A percentile compares a stretch with the other conserved stretches of the same genome.
These are phyloP conservation scores for Paspalum vaginatum DNA, from an alignment of 176 grass and related monocot genomes.

Conservation along the genomic window DNA sequence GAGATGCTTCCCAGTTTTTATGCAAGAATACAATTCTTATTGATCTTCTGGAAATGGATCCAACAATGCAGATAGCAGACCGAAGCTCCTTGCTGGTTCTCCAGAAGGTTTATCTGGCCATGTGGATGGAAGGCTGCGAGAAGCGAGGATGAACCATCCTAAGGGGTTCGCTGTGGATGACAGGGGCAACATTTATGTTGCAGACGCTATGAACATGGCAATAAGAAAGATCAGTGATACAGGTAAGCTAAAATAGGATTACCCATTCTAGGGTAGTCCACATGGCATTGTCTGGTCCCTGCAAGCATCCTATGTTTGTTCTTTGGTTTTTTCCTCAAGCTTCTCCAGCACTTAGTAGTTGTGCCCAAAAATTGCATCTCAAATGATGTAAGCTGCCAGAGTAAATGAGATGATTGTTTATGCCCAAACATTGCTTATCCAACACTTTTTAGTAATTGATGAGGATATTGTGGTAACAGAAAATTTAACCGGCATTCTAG, in stretches of 20 bases:
- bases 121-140: constrained; percentile 76
- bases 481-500: not conserved
- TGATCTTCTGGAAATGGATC: constrained; percentile 29
- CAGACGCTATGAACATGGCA: constrained; percentile 96
- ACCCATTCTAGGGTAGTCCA: constrained; percentile 6
- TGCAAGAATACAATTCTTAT: not conserved
- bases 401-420: not conserved
- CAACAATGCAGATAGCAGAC: constrained; percentile 82
- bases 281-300: constrained; percentile 34
- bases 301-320: constrained; percentile 38
- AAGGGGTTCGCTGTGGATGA: constrained; percentile 85
- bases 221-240: constrained; percentile 96
- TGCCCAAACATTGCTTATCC: not conserved
- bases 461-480: not conserved
- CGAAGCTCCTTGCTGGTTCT: constrained; percentile 91
- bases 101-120: constrained; percentile 81
- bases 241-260: constrained; percentile 56
- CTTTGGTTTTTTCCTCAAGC: constrained; percentile 23
- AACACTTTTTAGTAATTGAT: not conserved
- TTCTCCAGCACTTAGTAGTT: constrained; percentile 28
- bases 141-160: constrained; percentile 89
- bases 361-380: constrained; percentile 24
- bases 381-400: constrained; percentile 3
- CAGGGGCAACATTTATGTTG: constrained; percentile 95
- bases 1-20: not conserved